A percentile compares a stretch with the other conserved stretches of the same genome.
phyloP scores from a whole-genome alignment of 1,284 basidiomycete species.

The Neonothopanus nambi region DNA sequence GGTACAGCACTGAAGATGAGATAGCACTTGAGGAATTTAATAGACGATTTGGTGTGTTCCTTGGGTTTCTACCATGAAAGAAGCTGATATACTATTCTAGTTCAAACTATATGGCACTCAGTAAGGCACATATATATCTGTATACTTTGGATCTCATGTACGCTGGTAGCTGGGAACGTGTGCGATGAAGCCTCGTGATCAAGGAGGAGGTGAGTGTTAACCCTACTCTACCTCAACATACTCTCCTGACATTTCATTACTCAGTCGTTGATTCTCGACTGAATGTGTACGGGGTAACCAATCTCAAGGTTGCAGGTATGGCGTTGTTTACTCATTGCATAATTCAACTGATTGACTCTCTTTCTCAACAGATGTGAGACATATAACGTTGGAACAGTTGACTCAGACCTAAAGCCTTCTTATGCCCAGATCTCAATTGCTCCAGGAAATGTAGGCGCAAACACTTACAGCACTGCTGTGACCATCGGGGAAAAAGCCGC shows the following conservation, averaged over 20 bases:
- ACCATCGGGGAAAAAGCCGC: slow-evolving; percentile 28
- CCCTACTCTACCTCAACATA: background rate
- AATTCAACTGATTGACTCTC: background rate
- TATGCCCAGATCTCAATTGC: slow-evolving; percentile 20
- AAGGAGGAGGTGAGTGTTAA: slow-evolving; percentile 36
- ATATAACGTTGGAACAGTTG: slow-evolving; percentile 28
- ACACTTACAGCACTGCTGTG: slow-evolving; percentile 23
- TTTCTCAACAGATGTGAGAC: slow-evolving; percentile 18
- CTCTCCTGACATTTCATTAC: background rate
- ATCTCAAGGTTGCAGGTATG: slow-evolving; percentile 47
- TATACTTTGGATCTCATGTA: background rate
- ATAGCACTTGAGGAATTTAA: slow-evolving; percentile 31
- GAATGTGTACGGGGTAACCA: slow-evolving; percentile 46
- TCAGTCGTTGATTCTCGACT: slow-evolving; percentile 42
- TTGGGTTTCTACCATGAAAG: too few relatives aligned
- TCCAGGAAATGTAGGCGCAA: slow-evolving; percentile 31
- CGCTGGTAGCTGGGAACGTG: slow-evolving; percentile 45
- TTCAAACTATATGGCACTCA: slow-evolving; percentile 35
- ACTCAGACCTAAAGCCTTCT: background rate
- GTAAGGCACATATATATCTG: slow-evolving; percentile 27
- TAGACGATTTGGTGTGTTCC: slow-evolving; percentile 25
- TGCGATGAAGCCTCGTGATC: slow-evolving; percentile 45
- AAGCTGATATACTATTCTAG: slow-evolving; percentile 22
- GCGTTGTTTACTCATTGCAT: background rate
- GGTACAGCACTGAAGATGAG: slow-evolving; percentile 45